Conservation (phyloP, 2,329 filamentous ascomycete genomes). For the Elsinoe ampelina region DNA sequence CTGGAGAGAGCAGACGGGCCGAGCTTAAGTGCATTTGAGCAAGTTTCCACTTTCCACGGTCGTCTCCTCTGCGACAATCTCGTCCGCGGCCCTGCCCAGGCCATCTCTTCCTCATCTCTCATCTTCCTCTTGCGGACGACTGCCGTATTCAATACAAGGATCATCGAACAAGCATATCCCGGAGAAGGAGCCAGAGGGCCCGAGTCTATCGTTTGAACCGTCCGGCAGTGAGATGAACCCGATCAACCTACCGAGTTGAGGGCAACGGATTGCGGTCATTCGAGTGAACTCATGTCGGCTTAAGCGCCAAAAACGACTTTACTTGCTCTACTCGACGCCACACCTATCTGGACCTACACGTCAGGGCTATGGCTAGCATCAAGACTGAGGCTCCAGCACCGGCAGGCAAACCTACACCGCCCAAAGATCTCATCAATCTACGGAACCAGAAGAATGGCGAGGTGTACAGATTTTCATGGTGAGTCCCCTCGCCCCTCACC, state of each 20-base stretch:
- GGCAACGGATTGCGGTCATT: background rate
- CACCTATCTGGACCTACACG: background rate
- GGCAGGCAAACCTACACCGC: constrained; percentile 2
- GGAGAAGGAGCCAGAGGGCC: background rate
- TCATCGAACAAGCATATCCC: background rate
- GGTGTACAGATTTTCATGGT: constrained; percentile 15
- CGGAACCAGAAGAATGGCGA: constrained; percentile 14
- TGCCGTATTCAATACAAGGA: background rate
- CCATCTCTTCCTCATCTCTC: constrained; percentile 9
- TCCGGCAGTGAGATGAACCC: background rate
- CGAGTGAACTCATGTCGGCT: constrained; percentile 8
- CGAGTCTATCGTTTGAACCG: background rate
- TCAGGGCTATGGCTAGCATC: constrained; percentile 3
- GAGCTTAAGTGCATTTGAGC: constrained; percentile 4
- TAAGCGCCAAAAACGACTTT: constrained; percentile 13
- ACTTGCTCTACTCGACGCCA: background rate
- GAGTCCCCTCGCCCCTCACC: constrained; percentile 7
- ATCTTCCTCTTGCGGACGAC: background rate
- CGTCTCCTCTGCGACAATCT: background rate
- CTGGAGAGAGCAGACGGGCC: background rate
- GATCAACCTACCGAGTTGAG: background rate
- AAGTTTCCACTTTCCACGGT: constrained; percentile 1
- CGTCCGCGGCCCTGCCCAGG: background rate
- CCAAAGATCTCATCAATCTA: constrained; percentile 15
- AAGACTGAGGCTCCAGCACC: background rate